A percentile compares a stretch with the other conserved stretches of the same genome.
These are phyloP conservation scores for Erucastrum elatum DNA, from an alignment of 345 rosid species.

Conservation along the genomic window DNA sequence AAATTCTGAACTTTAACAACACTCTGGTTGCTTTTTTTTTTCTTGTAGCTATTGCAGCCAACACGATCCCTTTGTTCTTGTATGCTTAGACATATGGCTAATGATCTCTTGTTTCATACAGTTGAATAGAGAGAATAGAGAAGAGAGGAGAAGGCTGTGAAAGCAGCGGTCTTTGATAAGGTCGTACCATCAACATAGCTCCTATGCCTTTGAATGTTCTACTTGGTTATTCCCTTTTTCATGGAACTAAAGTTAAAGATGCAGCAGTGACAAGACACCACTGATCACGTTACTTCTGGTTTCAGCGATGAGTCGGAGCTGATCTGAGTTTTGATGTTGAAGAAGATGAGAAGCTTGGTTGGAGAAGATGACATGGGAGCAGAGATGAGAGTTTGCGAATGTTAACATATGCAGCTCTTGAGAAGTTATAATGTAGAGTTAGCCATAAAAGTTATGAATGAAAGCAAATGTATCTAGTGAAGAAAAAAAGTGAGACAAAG, in stretches of 20 bases:
- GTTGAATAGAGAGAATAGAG: constrained; percentile 51
- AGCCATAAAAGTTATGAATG: not conserved
- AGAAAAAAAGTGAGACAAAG: no score
- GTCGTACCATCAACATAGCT: no score
- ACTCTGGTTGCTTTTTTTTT: not conserved
- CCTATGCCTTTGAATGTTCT: no score
- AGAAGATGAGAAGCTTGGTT: not conserved
- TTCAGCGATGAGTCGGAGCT: no score
- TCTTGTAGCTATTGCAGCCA: not conserved
- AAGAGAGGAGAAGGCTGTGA: constrained; percentile 56
- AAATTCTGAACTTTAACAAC: not conserved
- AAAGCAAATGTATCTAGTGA: no score
- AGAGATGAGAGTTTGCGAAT: not conserved
- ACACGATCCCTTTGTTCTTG: not conserved
- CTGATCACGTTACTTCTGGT: no score
- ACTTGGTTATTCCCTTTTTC: no score
- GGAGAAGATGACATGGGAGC: not conserved
- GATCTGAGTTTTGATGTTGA: not conserved
- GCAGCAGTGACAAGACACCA: no score
- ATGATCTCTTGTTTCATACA: constrained; percentile 36
- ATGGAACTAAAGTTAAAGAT: no score
- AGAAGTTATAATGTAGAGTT: not conserved
- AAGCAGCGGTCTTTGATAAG: no score
- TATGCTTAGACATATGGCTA: not conserved
- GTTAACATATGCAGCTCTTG: not conserved